These are phyloP conservation scores for Penicillium manginii DNA, from an alignment of 495 filamentous ascomycete genomes.

Conservation along the genomic window DNA sequence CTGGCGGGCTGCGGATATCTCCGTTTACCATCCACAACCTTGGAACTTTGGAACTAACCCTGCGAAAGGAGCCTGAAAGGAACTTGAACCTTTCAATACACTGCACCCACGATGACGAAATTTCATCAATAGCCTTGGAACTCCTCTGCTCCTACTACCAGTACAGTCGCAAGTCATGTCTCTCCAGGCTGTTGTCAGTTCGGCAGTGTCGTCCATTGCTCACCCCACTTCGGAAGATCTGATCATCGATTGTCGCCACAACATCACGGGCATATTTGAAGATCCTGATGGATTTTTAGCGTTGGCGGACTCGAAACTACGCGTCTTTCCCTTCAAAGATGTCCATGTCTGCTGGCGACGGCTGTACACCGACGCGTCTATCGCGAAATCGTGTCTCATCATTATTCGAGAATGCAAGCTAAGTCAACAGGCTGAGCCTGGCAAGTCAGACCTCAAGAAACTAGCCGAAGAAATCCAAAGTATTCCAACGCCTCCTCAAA, in stretches of 20 bases:
- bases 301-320: slow-evolving; percentile 64
- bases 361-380: slow-evolving; percentile 76
- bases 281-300: slow-evolving; percentile 42
- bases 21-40: neutral
- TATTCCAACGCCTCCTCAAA: neutral
- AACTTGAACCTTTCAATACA: neutral
- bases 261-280: slow-evolving; percentile 18
- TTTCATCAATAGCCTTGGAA: neutral
- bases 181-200: slow-evolving; percentile 23
- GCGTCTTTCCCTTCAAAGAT: slow-evolving; percentile 74
- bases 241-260: slow-evolving; percentile 42
- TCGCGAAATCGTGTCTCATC: slow-evolving; percentile 60
- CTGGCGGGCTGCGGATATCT: neutral
- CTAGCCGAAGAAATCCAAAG: slow-evolving; percentile 23
- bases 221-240: slow-evolving; percentile 40
- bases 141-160: neutral
- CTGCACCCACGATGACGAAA: neutral
- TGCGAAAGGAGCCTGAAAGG: neutral
- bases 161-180: neutral
- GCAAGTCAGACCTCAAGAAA: slow-evolving; percentile 7
- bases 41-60: neutral
- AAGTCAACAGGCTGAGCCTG: neutral
- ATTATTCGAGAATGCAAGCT: slow-evolving; percentile 34
- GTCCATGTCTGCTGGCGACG: slow-evolving; percentile 76
- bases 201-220: slow-evolving; percentile 35